Evolutionary conservation across 768 basidiomycete genomes (phyloP).

Genomic region (Kwoniella pini): DNA sequence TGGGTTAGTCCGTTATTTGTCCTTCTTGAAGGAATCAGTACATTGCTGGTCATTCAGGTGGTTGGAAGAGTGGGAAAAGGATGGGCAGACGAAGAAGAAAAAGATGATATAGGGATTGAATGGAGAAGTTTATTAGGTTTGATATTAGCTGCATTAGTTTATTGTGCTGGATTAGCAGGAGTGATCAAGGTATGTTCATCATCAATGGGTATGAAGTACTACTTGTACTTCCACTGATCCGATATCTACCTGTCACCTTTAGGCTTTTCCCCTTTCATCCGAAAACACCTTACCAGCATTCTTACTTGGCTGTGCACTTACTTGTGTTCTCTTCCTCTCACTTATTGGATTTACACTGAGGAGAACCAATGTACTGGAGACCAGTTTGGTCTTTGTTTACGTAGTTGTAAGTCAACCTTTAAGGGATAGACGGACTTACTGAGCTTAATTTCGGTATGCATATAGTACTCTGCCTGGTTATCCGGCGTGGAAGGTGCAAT

Average conservation of each 20-base stretch:
- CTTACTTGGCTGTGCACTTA: conserved; percentile 80
- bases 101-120: conserved; percentile 47
- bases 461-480: conserved; percentile 54
- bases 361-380: conserved; percentile 89
- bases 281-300: conserved; percentile 85
- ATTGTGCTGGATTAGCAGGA: conserved; percentile 45
- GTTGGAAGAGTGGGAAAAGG: conserved; percentile 51
- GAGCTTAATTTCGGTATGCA: no score
- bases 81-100: conserved; percentile 54
- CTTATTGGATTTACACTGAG: conserved; percentile 85
- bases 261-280: conserved; percentile 72
- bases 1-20: conserved; percentile 53
- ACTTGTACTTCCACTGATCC: no score
- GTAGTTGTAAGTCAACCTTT: conserved; percentile 63
- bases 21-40: conserved; percentile 52
- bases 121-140: conserved; percentile 52
- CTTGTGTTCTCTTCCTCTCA: conserved; percentile 85
- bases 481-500: conserved; percentile 48
- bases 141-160: conserved; percentile 44
- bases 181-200: conserved; percentile 39
- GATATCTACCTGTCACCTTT: no score
- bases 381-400: conserved; percentile 80
- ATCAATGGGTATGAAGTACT: background rate
- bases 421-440: no score
- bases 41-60: conserved; percentile 51